A percentile compares a stretch with the other conserved stretches of the same genome.
These are phyloP conservation scores for Penicillium longicatenatum DNA, from an alignment of 495 filamentous ascomycete species.

Conservation along the genomic window DNA sequence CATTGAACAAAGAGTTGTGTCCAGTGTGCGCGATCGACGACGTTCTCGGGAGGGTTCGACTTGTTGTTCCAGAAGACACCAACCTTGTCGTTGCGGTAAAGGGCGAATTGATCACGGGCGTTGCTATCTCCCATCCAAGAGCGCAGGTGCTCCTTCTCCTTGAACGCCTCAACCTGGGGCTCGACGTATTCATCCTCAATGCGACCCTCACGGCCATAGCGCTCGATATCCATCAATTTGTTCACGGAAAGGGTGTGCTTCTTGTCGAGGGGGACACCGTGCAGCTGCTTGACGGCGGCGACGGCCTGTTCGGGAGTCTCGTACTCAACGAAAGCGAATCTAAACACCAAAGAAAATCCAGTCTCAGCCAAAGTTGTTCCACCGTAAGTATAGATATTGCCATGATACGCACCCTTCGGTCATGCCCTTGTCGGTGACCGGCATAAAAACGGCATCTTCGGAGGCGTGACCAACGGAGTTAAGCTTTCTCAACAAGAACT, in stretches of 20 bases:
- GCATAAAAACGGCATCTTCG: slow-evolving; percentile 92
- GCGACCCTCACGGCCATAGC: slow-evolving; percentile 90
- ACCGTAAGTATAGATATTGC: not conserved
- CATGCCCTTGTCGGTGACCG: slow-evolving; percentile 76
- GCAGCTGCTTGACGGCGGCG: slow-evolving; percentile 81
- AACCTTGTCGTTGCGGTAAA: slow-evolving; percentile 86
- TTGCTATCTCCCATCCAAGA: slow-evolving; percentile 87
- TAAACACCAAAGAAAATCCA: slow-evolving; percentile 32
- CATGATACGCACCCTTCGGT: slow-evolving; percentile 70
- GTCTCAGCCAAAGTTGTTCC: slow-evolving; percentile 17
- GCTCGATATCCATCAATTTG: slow-evolving; percentile 96
- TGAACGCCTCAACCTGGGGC: slow-evolving; percentile 76
- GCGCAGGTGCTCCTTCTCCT: slow-evolving; percentile 90
- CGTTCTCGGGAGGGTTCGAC: slow-evolving; percentile 80
- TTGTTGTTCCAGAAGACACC: slow-evolving; percentile 98
- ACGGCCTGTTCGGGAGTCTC: slow-evolving; percentile 88
- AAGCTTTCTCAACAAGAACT: slow-evolving; percentile 91
- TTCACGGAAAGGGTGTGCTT: slow-evolving; percentile 94
- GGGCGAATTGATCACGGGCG: slow-evolving; percentile 90
- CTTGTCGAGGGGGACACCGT: slow-evolving; percentile 85
- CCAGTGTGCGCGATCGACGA: slow-evolving; percentile 91
- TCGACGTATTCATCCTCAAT: slow-evolving; percentile 86
- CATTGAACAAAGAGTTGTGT: slow-evolving; percentile 97
- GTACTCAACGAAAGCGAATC: slow-evolving; percentile 95
- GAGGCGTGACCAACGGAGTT: slow-evolving; percentile 77